phyloP scores from a whole-genome alignment of 2,329 filamentous ascomycete genomes.

The Passalora sequoiae region DNA sequence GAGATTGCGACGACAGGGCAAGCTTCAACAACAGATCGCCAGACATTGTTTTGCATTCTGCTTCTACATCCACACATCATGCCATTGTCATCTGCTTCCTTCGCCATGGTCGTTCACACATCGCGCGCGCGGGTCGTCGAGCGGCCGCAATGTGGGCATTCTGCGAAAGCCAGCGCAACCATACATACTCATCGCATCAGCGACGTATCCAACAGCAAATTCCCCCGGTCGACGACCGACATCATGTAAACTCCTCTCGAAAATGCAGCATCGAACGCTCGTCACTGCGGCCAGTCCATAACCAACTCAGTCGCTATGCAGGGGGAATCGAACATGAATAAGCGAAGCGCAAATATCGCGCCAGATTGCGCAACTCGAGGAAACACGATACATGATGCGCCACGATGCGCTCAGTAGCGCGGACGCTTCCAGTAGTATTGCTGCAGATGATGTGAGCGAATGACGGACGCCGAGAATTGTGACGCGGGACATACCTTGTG shows the following conservation, averaged over 20 bases:
- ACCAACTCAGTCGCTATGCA: conserved; percentile 23
- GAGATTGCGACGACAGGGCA: background rate
- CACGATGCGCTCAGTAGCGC: conserved; percentile 29
- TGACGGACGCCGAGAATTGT: too few species aligned
- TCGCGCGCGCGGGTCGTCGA: too few species aligned
- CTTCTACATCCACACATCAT: conserved; percentile 3
- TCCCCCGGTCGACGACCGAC: background rate
- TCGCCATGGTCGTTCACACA: too few species aligned
- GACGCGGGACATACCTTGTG: conserved; percentile 70
- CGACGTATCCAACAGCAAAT: conserved; percentile 5
- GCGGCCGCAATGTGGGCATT: too few species aligned
- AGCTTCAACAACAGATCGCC: background rate
- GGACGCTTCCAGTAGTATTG: conserved; percentile 70
- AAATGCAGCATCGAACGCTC: conserved; percentile 10
- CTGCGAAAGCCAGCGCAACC: background rate
- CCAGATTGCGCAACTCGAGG: background rate
- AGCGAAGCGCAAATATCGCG: conserved; percentile 7
- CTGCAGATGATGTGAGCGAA: conserved; percentile 38
- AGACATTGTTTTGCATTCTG: conserved; percentile 1
- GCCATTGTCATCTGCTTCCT: background rate
- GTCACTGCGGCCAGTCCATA: conserved; percentile 12
- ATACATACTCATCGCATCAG: background rate
- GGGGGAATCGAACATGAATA: conserved; percentile 20
- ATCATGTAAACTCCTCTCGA: conserved; percentile 9
- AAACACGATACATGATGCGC: conserved; percentile 6